Evolutionary conservation across 179 eudicot species (phyloP).

Genomic region (Spinacia oleracea): DNA sequence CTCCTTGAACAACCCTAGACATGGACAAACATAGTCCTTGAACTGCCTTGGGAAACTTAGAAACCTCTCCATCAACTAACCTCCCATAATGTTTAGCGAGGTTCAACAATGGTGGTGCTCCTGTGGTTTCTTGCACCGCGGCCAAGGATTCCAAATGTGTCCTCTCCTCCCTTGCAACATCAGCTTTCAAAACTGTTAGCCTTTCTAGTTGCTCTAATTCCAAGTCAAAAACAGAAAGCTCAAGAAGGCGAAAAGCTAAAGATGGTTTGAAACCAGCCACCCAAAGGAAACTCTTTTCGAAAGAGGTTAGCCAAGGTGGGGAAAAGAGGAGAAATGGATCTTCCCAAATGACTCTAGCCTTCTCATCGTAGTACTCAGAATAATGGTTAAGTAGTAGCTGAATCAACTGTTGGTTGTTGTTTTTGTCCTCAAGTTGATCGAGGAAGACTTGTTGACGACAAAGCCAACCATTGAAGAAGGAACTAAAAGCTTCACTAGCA

Average conservation of each 20-base stretch:
- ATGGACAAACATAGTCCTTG: too few species aligned
- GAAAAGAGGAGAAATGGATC: conserved; percentile 19
- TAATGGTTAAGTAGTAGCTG: conserved; percentile 17
- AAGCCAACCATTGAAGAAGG: neutral
- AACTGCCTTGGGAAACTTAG: too few species aligned
- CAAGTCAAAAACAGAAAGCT: conserved; percentile 18
- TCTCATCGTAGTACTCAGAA: conserved; percentile 27
- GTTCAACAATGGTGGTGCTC: conserved; percentile 20
- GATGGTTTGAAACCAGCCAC: conserved; percentile 35
- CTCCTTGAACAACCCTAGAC: too few species aligned
- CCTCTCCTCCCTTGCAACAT: conserved; percentile 28
- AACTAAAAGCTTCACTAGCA: neutral
- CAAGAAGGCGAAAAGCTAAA: conserved; percentile 12
- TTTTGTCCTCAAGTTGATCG: neutral
- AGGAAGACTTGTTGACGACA: neutral
- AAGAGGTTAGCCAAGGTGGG: conserved; percentile 30
- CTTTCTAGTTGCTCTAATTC: conserved; percentile 19
- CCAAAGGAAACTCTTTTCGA: conserved; percentile 30
- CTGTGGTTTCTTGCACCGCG: conserved; percentile 26
- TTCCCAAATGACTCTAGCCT: neutral
- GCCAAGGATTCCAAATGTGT: conserved; percentile 26
- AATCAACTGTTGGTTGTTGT: neutral
- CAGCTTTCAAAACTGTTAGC: conserved; percentile 10
- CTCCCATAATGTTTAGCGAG: conserved; percentile 22
- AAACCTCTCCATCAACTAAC: too few species aligned